phyloP scores from a whole-genome alignment of 495 filamentous ascomycete genomes.

The Bathelium albidoporum region DNA sequence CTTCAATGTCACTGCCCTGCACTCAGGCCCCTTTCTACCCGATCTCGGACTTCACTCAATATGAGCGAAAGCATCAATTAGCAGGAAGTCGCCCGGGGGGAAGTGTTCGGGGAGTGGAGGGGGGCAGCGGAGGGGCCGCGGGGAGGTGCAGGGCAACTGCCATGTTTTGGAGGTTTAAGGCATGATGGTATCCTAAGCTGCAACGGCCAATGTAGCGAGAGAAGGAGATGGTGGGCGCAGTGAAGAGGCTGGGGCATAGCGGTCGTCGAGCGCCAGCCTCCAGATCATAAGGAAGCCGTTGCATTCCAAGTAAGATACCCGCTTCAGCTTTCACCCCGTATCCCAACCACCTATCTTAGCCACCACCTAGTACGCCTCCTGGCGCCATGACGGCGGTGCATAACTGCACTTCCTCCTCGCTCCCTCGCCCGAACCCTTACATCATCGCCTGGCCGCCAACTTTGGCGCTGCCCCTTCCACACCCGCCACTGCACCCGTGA shows the following conservation, averaged over 20 bases:
- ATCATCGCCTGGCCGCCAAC: neutral
- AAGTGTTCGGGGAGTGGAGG: slow-evolving; percentile 36
- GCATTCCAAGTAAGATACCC: neutral
- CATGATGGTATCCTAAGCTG: slow-evolving; percentile 40
- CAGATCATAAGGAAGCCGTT: neutral
- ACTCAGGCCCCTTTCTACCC: too few species aligned
- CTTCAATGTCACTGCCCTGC: too few species aligned
- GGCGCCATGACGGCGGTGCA: neutral
- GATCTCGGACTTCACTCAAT: too few species aligned
- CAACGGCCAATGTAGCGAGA: slow-evolving; percentile 49
- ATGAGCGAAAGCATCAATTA: too few species aligned
- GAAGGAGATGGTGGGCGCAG: slow-evolving; percentile 40
- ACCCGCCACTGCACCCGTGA: slow-evolving; percentile 34
- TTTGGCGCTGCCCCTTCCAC: slow-evolving; percentile 12
- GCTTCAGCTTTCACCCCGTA: neutral
- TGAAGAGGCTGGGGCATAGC: slow-evolving; percentile 48
- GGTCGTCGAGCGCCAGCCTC: slow-evolving; percentile 48
- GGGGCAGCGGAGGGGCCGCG: slow-evolving; percentile 16
- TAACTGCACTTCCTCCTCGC: neutral
- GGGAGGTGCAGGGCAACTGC: slow-evolving; percentile 2
- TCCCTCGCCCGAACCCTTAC: neutral
- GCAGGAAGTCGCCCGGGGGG: too few species aligned
- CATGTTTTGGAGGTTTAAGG: slow-evolving; percentile 45
- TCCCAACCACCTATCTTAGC: neutral
- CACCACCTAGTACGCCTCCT: neutral